Base-by-base conservation (phyloP, 192 early-diverging fungal species). In the Umbelopsis sp. region DNA sequence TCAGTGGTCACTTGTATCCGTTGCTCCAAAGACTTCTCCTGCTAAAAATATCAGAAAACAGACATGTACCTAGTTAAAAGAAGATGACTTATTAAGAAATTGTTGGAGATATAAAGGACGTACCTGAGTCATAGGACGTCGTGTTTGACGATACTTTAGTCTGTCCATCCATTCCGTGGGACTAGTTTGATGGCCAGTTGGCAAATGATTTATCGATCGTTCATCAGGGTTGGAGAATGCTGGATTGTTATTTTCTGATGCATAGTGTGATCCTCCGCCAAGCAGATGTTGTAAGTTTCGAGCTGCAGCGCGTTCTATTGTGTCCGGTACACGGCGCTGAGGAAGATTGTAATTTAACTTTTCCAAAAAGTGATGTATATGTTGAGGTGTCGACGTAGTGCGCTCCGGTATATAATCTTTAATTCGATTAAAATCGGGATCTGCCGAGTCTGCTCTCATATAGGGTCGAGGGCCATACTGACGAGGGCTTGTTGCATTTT, bases 401-500 rank as follows among this genome's bases (percentile, higher is more conserved):
- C 71, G 71, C 66, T 66, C 65, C 34, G 71, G 71, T 52, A 72
- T 72, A 51, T 49, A 34, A 7, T 62, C 56, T 32, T 62, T 62
- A 11, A 62, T 62, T 36, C 56, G 25, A 32, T 62, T 62, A 14
- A 34, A 62, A 62, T 62, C 56, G 20, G 56, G 26, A 62, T 62
- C 31, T 31, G 56, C 31, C 16, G 56, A 62, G 26, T 62, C 56
- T 29, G 56, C 26, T 34, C 56, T 62, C 16, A 6, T n/a, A 31
- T 20, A 69, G 14, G 45, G 45, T 50, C 67, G 47, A 14, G 45
- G 20, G n/a, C 45, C 25, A 34, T 69, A 32, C 3, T 29, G 43
- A 47, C 45, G 43, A 31, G 67, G 41, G 25, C 43, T 51, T 12
- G 29, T 29, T 21, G n/a, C 34, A 22, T 34, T 66, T 22, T 69